A percentile compares a stretch with the other conserved stretches of the same genome.
Evolutionary conservation across 1,284 basidiomycete species (phyloP).

Genomic region (Stygiomarasmius scandens): DNA sequence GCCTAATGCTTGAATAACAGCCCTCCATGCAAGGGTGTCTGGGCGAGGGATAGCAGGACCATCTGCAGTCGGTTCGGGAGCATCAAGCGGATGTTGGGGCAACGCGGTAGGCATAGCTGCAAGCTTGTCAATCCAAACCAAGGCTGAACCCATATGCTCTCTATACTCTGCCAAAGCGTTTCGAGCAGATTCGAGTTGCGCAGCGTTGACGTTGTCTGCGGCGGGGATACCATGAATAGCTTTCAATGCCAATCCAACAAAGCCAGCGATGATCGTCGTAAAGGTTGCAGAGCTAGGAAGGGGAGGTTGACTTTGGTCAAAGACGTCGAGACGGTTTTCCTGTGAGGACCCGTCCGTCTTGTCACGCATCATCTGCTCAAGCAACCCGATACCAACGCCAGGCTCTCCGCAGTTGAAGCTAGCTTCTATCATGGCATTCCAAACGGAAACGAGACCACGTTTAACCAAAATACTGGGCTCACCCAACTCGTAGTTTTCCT

Average conservation of each 20-base stretch:
- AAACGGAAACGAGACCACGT: conserved; percentile 52
- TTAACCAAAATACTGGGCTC: conserved; percentile 19
- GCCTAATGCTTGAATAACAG: neutral
- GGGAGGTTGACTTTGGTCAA: neutral
- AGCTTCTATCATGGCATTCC: conserved; percentile 76
- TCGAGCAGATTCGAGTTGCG: neutral
- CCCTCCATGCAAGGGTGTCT: conserved; percentile 5
- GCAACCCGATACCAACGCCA: conserved; percentile 65
- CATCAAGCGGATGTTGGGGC: neutral
- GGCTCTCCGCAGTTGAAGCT: conserved; percentile 72
- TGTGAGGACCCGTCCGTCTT: conserved; percentile 30
- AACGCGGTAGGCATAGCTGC: conserved; percentile 37
- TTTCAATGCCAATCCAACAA: conserved; percentile 54
- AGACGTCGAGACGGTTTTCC: neutral
- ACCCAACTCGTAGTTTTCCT: neutral
- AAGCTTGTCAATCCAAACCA: conserved; percentile 73
- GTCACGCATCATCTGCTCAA: conserved; percentile 75
- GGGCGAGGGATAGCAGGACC: conserved; percentile 5
- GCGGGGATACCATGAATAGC: neutral
- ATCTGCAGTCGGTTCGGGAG: conserved; percentile 17
- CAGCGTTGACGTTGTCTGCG: neutral
- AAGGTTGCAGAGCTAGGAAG: conserved; percentile 64
- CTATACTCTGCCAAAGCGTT: neutral
- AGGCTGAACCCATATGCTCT: conserved; percentile 58
- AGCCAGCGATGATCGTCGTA: conserved; percentile 67